Base-by-base conservation (phyloP, 306 rosid genomes). In the Malus asiatica region DNA sequence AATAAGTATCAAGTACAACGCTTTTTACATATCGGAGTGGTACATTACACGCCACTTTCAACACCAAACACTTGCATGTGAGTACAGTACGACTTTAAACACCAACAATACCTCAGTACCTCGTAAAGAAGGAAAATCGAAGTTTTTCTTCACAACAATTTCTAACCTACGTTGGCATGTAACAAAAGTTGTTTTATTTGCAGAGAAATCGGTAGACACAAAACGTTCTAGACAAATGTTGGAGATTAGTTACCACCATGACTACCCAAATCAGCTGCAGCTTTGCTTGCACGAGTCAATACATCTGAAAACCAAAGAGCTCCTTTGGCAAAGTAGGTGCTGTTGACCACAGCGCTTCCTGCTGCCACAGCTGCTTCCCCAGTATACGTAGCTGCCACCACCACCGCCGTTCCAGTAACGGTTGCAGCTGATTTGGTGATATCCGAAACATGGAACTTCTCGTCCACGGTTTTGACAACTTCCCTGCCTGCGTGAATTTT, bases 241-340 rank as follows among this genome's bases (percentile, higher is more conserved):
- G 3, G 16, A 2, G 18, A 23, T 74, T 82, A 78, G 71, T 80
- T 66, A 32, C 65, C 25, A 8, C 23, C 81, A 52, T 74, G 77
- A 67, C 70, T 87, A 27, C 97, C 89, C 65, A 91, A 25, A 73
- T 91, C 88, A 46, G 97, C 90, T 1, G 93, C 82, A 53, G 91
- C 90, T 77, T 89, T 89, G 5, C 92, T 79, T 5, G 93, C 97
- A 11, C 93, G 90, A 42, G 58, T 59, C 70, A 88, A 74, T 62
- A 79, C 18, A 68, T 89, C 89, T 0, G 97, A 93, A 70, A 87
- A 88, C 90, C 89, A 88, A 66, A 80, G 90, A 76, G 97, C 91
- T n/a, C 99, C 99, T 80, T 89, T 95, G 8, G 97, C 89, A 67
- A 95, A 90, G 89, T 90, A 92, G 77, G 81, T 84, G 89, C 99